phyloP scores from a whole-genome alignment of 129 eudicot genomes.

The Oenanthe sinensis region DNA sequence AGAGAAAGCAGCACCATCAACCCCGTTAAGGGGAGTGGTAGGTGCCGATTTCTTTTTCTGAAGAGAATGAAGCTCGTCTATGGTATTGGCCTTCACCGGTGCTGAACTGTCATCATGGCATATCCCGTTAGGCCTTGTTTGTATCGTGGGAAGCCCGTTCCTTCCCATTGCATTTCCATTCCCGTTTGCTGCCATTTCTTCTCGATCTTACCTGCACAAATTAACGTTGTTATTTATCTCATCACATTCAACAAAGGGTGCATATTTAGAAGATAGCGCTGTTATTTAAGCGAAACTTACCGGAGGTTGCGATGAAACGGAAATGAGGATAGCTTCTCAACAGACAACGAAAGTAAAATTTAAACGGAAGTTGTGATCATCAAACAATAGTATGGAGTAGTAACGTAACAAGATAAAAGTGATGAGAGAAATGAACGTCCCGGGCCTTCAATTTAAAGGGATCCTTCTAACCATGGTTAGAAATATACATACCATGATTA shows the following conservation, averaged over 20 bases:
- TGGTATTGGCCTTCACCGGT: conserved; percentile 63
- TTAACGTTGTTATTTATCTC: neutral
- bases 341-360: conserved; percentile 8
- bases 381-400: conserved; percentile 14
- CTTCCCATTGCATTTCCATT: conserved; percentile 34
- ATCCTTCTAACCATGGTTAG: conserved; percentile 15
- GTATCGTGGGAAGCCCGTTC: conserved; percentile 60
- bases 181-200: conserved; percentile 46
- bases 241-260: neutral
- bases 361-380: conserved; percentile 32
- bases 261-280: neutral
- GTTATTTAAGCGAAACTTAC: conserved; percentile 1
- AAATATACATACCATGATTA: neutral
- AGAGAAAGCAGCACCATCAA: conserved; percentile 48
- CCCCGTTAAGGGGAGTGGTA: conserved; percentile 49
- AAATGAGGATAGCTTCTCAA: neutral
- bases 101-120: conserved; percentile 58
- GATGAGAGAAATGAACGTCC: conserved; percentile 20
- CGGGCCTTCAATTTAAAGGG: conserved; percentile 31
- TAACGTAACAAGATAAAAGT: conserved; percentile 11
- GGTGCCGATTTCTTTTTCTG: conserved; percentile 74
- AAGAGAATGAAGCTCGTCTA: conserved; percentile 66
- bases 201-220: conserved; percentile 13
- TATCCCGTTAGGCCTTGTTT: conserved; percentile 34
- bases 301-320: conserved; percentile 15